Evolutionary conservation across 1,139 yeast species (phyloP), one percentile per base, ranked within the genome.

Genomic region (Ogataea hybrid): DNA sequence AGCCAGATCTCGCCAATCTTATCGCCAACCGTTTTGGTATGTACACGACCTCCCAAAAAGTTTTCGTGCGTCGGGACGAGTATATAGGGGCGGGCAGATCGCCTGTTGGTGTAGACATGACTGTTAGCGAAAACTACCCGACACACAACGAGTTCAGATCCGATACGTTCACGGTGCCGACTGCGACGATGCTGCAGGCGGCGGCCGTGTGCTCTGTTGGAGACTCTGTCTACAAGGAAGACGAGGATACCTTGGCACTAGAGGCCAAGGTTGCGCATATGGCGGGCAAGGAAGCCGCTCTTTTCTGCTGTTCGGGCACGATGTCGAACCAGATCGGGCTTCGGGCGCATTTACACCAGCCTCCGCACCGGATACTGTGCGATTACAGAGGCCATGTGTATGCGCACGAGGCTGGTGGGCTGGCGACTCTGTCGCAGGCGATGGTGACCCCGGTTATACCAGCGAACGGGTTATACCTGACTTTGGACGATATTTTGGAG

Each of bases 141-240:
- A 30, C 43, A 27, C 63, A 58, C 42, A 63, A 63, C 43, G 67
- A 63, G 46, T 80, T 84, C 62, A 76, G 92, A 62, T 80, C 92
- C 62, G 97, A 90, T 62, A 90, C 97, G 4, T 89, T 90, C 76
- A 90, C 97, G 11, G 87, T 88, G 15, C 97, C 97, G 25, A 84
- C 96, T 3, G 72, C 71, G 44, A 69, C 79, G 37, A 89, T 90
- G 96, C 61, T 82, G 38, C 70, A 71, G 45, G 81, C 87, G 12
- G 81, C 78, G 41, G 49, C 75, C 21, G 61, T 70, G 32, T 81
- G 89, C 34, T 69, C 92, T 5, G 65, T 79, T 54, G 97, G 97
- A 39, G 97, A 90, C 61, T 79, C 94, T 3, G 97, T 90, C 18
- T 89, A 89, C 65, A 77, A 81, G 50, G 97, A 90, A 63, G 97